phyloP scores from a whole-genome alignment of 345 rosid genomes.

The Cardamine chenopodiifolia region DNA sequence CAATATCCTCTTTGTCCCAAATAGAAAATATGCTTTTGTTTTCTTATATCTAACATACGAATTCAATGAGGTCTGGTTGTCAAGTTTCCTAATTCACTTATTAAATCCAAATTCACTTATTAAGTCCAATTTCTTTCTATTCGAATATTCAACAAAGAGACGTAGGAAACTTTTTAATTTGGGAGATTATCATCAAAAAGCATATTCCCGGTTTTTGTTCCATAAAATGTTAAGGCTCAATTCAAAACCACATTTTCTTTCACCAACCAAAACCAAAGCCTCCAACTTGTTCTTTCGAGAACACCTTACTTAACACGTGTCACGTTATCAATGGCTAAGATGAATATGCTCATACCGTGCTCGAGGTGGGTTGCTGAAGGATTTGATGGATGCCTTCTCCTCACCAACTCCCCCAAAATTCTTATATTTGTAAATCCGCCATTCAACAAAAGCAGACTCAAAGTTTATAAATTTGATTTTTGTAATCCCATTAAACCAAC shows the following conservation, averaged over 20 bases:
- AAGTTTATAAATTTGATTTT: conserved; percentile 6
- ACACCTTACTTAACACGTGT: conserved; percentile 9
- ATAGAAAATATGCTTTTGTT: not conserved
- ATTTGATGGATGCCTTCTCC: conserved; percentile 32
- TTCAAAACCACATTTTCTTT: not conserved
- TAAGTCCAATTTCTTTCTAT: too few relatives aligned
- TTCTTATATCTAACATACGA: not conserved
- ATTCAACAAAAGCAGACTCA: not conserved
- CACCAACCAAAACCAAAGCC: conserved; percentile 19
- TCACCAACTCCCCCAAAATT: conserved; percentile 32
- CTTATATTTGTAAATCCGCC: conserved; percentile 20
- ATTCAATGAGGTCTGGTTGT: too few relatives aligned
- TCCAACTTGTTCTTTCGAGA: not conserved
- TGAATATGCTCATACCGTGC: not conserved
- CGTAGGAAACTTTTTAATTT: too few relatives aligned
- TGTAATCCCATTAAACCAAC: not conserved
- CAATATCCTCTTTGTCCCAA: not conserved
- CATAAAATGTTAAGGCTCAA: not conserved
- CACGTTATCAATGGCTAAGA: not conserved
- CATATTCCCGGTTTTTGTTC: not conserved
- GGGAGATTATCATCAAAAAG: too few relatives aligned
- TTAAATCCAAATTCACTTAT: too few relatives aligned
- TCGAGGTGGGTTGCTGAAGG: conserved; percentile 38
- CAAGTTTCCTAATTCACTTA: too few relatives aligned
- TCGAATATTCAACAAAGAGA: too few relatives aligned